These are phyloP conservation scores for Aspergillus alliaceus DNA, from an alignment of 2,329 filamentous ascomycete genomes.

Conservation along the genomic window DNA sequence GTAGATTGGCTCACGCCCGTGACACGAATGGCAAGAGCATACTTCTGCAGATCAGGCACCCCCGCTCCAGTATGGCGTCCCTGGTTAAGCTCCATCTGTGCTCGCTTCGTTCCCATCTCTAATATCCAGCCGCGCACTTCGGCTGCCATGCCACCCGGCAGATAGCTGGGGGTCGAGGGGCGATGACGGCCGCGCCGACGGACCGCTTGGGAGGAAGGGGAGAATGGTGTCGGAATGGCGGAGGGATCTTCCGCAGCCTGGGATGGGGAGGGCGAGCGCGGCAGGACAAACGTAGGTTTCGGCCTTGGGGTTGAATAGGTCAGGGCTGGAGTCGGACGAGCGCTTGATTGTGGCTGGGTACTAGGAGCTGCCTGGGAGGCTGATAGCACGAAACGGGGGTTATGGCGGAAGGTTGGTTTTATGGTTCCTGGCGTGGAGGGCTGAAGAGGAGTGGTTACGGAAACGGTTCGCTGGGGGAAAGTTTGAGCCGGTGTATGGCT, in stretches of 20 bases:
- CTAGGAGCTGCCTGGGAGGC: slow-evolving; percentile 21
- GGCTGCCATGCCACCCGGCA: slow-evolving; percentile 41
- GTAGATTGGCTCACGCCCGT: slow-evolving; percentile 13
- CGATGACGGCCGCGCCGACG: slow-evolving; percentile 30
- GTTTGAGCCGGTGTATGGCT: slow-evolving; percentile 7
- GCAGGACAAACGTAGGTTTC: slow-evolving; percentile 40
- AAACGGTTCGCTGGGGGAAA: slow-evolving; percentile 6
- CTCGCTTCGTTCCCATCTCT: slow-evolving; percentile 36
- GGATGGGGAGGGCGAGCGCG: slow-evolving; percentile 35
- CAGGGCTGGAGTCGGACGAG: slow-evolving; percentile 11
- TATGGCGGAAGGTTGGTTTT: slow-evolving; percentile 25
- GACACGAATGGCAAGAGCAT: slow-evolving; percentile 22
- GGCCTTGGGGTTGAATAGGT: slow-evolving; percentile 20
- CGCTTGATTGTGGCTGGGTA: slow-evolving; percentile 11
- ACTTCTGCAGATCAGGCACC: slow-evolving; percentile 10
- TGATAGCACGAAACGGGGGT: slow-evolving; percentile 32
- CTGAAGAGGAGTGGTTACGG: slow-evolving; percentile 5
- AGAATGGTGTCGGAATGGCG: slow-evolving; percentile 33
- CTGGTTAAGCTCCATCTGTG: slow-evolving; percentile 14
- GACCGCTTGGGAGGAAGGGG: slow-evolving; percentile 33
- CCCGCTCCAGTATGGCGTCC: neutral
- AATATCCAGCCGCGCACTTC: slow-evolving; percentile 44
- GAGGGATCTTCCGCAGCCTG: slow-evolving; percentile 15
- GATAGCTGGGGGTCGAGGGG: slow-evolving; percentile 24
- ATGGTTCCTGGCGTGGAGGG: slow-evolving; percentile 16